These are phyloP conservation scores for Coriolopsis trogii DNA, from an alignment of 1,284 basidiomycete species.

Conservation along the genomic window DNA sequence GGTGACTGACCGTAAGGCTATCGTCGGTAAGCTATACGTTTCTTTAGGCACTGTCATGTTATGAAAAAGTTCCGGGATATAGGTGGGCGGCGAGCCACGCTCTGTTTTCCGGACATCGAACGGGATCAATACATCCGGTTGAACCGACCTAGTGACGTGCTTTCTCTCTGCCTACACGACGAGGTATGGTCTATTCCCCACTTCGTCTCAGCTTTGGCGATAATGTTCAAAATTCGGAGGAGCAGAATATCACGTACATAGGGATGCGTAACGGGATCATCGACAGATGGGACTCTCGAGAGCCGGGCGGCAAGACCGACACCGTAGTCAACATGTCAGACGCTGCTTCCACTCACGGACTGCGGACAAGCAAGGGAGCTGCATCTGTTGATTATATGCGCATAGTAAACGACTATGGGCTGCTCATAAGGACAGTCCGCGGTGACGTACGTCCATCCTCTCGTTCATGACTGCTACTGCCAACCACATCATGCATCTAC, in stretches of 20 bases:
- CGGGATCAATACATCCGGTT: constrained; percentile 9
- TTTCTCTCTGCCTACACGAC: constrained; percentile 11
- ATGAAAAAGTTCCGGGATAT: background rate
- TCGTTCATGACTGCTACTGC: background rate
- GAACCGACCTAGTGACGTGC: constrained; percentile 14
- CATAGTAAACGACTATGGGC: constrained; percentile 49
- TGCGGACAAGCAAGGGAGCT: constrained; percentile 28
- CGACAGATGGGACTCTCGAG: constrained; percentile 19
- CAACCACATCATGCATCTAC: background rate
- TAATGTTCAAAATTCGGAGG: too few species aligned
- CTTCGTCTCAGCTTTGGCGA: too few species aligned
- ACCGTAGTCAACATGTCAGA: constrained; percentile 35
- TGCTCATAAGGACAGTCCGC: constrained; percentile 61
- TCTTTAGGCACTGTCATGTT: background rate
- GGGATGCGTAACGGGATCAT: constrained; percentile 19
- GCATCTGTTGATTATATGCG: constrained; percentile 37
- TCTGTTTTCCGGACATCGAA: constrained; percentile 14
- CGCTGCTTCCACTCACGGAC: constrained; percentile 28
- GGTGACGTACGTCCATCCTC: constrained; percentile 52
- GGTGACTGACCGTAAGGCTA: constrained; percentile 4
- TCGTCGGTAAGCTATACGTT: constrained; percentile 7
- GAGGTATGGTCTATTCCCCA: background rate
- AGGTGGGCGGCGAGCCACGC: constrained; percentile 13
- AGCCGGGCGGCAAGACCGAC: constrained; percentile 6
- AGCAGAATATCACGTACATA: constrained; percentile 14